phyloP scores from a whole-genome alignment of 192 early-diverging fungal genomes.

The Geosiphon pyriformis region DNA sequence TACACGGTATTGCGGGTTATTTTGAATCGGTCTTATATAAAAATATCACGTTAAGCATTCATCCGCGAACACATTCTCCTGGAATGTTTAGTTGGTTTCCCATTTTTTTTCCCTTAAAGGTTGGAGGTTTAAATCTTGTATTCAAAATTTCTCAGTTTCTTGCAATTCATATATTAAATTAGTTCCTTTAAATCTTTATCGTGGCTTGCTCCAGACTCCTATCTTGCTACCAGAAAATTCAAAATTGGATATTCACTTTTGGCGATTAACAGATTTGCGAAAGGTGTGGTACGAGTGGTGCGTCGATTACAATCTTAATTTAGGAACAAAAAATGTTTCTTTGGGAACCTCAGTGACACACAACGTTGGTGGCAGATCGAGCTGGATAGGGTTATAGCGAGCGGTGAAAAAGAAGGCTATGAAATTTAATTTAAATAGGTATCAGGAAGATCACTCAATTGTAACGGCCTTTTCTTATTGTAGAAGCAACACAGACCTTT shows the following conservation, averaged over 20 bases:
- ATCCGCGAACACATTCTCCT: conserved; percentile 78
- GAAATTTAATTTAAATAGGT: too few species aligned
- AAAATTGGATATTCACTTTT: conserved; percentile 68
- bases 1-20: conserved; percentile 95
- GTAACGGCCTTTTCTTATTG: too few species aligned
- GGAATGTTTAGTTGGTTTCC: conserved; percentile 99
- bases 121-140: too few species aligned
- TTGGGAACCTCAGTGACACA: conserved; percentile 50
- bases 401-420: too few species aligned
- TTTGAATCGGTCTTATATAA: conserved; percentile 92
- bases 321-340: conserved; percentile 26
- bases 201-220: conserved; percentile 49
- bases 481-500: too few species aligned
- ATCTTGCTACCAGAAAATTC: conserved; percentile 58
- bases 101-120: conserved; percentile 87
- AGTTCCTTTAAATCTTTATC: conserved; percentile 8
- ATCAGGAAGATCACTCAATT: too few species aligned
- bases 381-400: conserved; percentile 60
- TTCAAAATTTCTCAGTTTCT: too few species aligned
- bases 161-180: background rate
- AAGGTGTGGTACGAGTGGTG: conserved; percentile 99
- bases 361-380: conserved; percentile 65
- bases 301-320: conserved; percentile 34
- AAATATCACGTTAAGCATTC: conserved; percentile 70
- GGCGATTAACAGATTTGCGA: conserved; percentile 68